Evolutionary conservation across 2,329 filamentous ascomycete species (phyloP).

Genomic region (Colletotrichum sp.): DNA sequence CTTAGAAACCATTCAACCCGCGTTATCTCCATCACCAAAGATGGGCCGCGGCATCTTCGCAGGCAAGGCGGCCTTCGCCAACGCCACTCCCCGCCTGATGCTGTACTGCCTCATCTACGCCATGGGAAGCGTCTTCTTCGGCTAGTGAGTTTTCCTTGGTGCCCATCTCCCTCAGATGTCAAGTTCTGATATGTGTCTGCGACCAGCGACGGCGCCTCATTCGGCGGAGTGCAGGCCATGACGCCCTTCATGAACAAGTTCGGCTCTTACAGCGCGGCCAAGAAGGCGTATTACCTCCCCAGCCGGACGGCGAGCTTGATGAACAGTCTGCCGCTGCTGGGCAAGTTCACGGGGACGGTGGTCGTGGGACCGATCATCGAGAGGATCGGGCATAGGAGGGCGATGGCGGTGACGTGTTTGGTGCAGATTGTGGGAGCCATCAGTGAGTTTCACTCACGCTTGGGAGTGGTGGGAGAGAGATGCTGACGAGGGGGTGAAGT

Average conservation of each 20-base stretch:
- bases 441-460: background rate
- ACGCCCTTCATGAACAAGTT: background rate
- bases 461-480: background rate
- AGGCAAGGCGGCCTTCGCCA: background rate
- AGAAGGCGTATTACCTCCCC: background rate
- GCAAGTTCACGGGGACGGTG: background rate
- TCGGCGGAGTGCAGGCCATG: background rate
- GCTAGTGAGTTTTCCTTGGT: background rate
- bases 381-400: background rate
- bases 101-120: background rate
- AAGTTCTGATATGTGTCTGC: fast-evolving
- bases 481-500: background rate
- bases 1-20: fast-evolving
- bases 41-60: background rate
- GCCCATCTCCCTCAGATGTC: fast-evolving
- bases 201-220: background rate
- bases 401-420: background rate
- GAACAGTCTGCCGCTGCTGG: background rate
- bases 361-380: background rate
- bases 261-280: background rate
- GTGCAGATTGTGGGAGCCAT: background rate
- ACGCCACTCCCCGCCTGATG: background rate
- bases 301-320: background rate
- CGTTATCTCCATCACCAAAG: background rate
- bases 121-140: background rate